Evolutionary conservation across 331 rosid species (phyloP), one percentile per base, ranked within the genome.

Genomic region (Acacia pycnantha): DNA sequence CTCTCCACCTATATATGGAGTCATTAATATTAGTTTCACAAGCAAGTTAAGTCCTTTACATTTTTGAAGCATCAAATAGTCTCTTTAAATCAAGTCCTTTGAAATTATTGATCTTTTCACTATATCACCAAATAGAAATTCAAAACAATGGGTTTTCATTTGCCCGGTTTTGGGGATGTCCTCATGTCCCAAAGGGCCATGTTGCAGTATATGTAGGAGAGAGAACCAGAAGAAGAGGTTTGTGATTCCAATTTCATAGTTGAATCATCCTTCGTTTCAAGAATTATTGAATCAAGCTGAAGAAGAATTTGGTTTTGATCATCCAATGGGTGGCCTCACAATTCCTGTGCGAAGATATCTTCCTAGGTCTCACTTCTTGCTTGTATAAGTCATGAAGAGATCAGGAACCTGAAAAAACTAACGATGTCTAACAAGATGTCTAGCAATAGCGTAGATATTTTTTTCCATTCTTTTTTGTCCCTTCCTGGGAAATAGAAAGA

Each of bases 321-420:
- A 62, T 62, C 68, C 68, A 27, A 62, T 27, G 40, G 40, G 68
- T 12, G 68, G 68, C 51, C 37, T 21, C 1, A 62, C 37, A 62
- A 62, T 27, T 24, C 40, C 68, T 62, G 40, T 13, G 15, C 4
- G 68, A 62, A 62, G 19, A 62, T 27, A 27, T 27, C 18, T 62
- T 26, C 81, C 33, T 77, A 3, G 73, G 48, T 9, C 33, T 67
- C 66, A 78, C 75, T 47, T 66, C 67, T 11, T 10, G 27, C 40
- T 50, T 66, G 65, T 19, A 14, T 21, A 21, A 26, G 66, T 51
- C 65, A 18, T 77, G 37, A 77, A 77, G 74, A 77, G 81, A 59
- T 10, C 33, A n/a, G 15, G 35, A 31, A 59, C 47, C 8, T 27
- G 8, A 18, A 62, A 61, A 61, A 62, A 1, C 53, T 46, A 59